Conservation (phyloP, 2,329 filamentous ascomycete genomes). For the Stenocarpella maydis region DNA sequence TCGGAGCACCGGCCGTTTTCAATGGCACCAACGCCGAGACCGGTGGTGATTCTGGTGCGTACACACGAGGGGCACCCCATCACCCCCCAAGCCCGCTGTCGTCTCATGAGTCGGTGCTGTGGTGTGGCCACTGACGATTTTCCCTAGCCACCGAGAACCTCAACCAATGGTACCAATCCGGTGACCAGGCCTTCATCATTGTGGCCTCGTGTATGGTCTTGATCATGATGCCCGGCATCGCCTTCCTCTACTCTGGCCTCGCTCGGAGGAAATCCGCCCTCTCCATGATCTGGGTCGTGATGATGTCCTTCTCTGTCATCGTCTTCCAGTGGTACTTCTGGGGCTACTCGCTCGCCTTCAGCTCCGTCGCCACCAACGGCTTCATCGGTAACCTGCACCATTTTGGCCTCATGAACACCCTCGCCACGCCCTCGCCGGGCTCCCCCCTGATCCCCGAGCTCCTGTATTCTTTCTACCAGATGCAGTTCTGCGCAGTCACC, state of each 20-base stretch:
- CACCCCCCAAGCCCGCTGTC: not conserved
- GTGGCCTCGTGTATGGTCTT: conserved; percentile 90
- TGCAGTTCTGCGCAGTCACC: conserved; percentile 97
- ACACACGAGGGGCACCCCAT: conserved; percentile 32
- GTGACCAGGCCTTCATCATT: conserved; percentile 94
- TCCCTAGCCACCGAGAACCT: conserved; percentile 78
- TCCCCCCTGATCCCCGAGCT: conserved; percentile 89
- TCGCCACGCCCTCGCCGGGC: conserved; percentile 85
- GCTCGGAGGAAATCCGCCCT: conserved; percentile 97
- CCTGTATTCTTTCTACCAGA: conserved; percentile 95
- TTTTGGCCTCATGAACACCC: conserved; percentile 86
- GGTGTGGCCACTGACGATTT: conserved; percentile 30
- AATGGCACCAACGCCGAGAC: conserved; percentile 70
- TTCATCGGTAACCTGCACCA: conserved; percentile 92
- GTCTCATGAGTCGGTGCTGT: conserved; percentile 5
- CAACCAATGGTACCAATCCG: conserved; percentile 94
- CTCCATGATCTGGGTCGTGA: conserved; percentile 96
- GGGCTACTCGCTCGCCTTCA: conserved; percentile 97
- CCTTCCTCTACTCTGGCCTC: conserved; percentile 96
- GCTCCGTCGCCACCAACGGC: conserved; percentile 79
- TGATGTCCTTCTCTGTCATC: conserved; percentile 90
- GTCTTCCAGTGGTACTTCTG: conserved; percentile 99
- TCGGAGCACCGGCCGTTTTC: conserved; percentile 66
- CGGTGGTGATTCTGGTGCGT: conserved; percentile 83
- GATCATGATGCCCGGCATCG: conserved; percentile 95